Evolutionary conservation across 495 filamentous ascomycete species (phyloP), one percentile per base, ranked within the genome.

Genomic region (Hyaloscypha hepaticicola): DNA sequence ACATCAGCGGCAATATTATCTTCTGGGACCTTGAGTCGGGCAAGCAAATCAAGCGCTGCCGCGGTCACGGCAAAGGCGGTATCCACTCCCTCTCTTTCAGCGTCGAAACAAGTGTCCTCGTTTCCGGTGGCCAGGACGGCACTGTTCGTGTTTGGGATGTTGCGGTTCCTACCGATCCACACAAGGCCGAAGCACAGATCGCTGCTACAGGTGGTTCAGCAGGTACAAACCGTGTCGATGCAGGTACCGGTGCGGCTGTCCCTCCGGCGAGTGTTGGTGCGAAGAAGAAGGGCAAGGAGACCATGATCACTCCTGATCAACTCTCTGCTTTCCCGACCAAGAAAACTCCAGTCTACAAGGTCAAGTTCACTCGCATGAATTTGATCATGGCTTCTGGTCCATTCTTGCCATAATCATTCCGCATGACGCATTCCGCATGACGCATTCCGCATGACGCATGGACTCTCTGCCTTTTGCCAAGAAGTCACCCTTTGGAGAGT

Each of bases 81-180:
- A 93, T 98, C 69, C 96, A 92, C 87, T 93, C 90, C 2, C 81
- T 99, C 5, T 89, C 87, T 71, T 99, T 93, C 81, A 93, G 88
- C 65, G 89, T 91, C 28, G 95, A 99, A 75, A 92, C 90, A 9
- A 94, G 80, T 19, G 88, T 97, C 2, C 81, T 99, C 0, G 88
- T 91, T 9, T 96, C 92, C 6, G 92, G 91, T 38, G 94, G 94
- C 27, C 87, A 91, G n/a, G 95, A 99, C 74, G 86, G 88, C 62
- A 97, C 93, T 0, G 92, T 98, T 19, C 89, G 95, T 11, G 79
- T 96, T 21, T 99, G 95, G 95, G 94, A 99, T 70, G 85, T 93
- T n/a, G 77, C 87, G 63, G 79, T 88, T 65, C 82, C 87, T 14
- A 69, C 83, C 16, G 64, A 87, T 77, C 66, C 77, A 63, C 62